Percentiles rank a stretch among this genome's conserved stretches.
Conservation (phyloP, 768 basidiomycete genomes). For the Russula dissimulans region DNA sequence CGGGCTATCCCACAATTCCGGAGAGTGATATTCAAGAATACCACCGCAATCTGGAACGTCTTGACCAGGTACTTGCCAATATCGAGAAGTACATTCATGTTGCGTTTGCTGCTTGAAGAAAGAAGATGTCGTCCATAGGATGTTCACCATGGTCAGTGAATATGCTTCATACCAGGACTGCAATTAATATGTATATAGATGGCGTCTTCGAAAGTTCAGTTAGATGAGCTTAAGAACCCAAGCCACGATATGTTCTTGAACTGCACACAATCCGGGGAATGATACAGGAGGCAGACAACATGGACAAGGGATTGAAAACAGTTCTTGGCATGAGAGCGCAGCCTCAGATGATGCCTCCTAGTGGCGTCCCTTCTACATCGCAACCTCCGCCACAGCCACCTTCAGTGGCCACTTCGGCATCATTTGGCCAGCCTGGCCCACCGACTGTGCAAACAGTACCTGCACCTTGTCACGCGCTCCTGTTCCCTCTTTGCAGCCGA, state of each 20-base stretch:
- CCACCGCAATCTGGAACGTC: constrained; percentile 12
- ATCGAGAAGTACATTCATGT: constrained; percentile 8
- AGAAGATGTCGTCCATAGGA: neutral
- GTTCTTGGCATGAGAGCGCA: neutral
- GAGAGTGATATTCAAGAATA: constrained; percentile 10
- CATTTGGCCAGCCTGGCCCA: neutral
- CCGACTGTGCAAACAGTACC: neutral
- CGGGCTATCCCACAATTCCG: neutral
- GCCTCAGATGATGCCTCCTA: neutral
- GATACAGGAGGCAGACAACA: constrained; percentile 18
- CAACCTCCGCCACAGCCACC: constrained; percentile 9
- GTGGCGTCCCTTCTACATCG: neutral
- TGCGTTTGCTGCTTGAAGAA: constrained; percentile 3
- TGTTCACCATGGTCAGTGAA: constrained; percentile 8
- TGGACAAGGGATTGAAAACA: constrained; percentile 10
- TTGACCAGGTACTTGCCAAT: neutral
- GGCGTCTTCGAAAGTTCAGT: constrained; percentile 10
- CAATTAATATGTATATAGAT: neutral
- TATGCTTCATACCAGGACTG: neutral
- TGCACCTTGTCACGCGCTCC: neutral
- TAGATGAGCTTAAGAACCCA: constrained; percentile 6
- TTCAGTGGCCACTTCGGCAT: neutral
- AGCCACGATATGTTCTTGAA: constrained; percentile 16
- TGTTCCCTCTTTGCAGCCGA: neutral
- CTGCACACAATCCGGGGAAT: constrained; percentile 18